These are phyloP conservation scores for Penicilliopsis zonata DNA, from an alignment of 495 filamentous ascomycete genomes.

Conservation along the genomic window DNA sequence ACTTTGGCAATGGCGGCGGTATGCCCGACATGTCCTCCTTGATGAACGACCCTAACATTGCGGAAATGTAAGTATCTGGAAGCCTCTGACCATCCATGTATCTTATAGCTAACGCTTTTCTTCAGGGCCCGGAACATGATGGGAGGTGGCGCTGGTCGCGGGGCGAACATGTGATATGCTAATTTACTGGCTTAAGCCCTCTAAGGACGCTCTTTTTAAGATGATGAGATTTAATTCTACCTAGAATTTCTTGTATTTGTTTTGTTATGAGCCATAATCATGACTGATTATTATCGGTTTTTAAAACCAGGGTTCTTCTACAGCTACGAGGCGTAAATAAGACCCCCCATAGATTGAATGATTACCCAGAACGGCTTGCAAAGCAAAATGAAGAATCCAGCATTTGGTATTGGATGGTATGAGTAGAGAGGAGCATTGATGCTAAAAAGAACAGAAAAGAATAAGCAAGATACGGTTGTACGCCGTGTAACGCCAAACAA, in stretches of 20 bases:
- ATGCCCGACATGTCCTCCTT: conserved; percentile 69
- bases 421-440: too few species aligned
- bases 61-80: conserved; percentile 67
- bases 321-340: too few species aligned
- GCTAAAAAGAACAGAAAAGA: conserved; percentile 13
- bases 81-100: background rate
- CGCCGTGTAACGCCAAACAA: too few species aligned
- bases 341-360: too few species aligned
- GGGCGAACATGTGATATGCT: conserved; percentile 11
- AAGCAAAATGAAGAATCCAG: too few species aligned
- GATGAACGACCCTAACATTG: conserved; percentile 85
- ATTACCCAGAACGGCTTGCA: too few species aligned
- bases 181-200: too few species aligned
- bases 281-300: background rate
- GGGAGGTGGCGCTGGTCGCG: conserved; percentile 46
- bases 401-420: too few species aligned
- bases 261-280: background rate
- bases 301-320: background rate
- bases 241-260: too few species aligned
- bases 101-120: conserved; percentile 7
- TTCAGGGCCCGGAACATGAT: conserved; percentile 66
- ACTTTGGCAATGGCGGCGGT: conserved; percentile 48
- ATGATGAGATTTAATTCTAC: too few species aligned
- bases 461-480: conserved; percentile 1
- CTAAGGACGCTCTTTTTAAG: background rate